Conservation (phyloP, 2,329 filamentous ascomycete species). For the Cordyceps farinosa region DNA sequence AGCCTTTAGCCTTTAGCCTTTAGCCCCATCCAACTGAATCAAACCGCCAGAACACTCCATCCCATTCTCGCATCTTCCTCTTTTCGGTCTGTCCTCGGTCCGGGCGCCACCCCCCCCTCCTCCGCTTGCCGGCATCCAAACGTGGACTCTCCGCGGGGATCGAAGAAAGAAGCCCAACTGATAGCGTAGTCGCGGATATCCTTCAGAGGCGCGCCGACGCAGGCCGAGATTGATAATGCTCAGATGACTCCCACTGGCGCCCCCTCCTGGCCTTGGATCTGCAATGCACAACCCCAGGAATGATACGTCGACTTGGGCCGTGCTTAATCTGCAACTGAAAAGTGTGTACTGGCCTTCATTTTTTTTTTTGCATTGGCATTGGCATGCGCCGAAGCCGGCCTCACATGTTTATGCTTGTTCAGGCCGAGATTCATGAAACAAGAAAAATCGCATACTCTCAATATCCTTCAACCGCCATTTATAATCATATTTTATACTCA, state of each 20-base stretch:
- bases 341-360: not conserved
- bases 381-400: slow-evolving; percentile 1
- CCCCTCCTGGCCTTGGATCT: not conserved
- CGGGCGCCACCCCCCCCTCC: not conserved
- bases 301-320: not conserved
- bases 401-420: not conserved
- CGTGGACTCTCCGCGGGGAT: slow-evolving; percentile 4
- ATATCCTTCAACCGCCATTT: not conserved
- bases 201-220: slow-evolving; percentile 4
- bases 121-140: not conserved
- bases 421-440: not conserved
- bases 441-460: no score
- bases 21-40: not conserved
- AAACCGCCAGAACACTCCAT: not conserved
- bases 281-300: slow-evolving; percentile 3
- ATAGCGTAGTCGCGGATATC: slow-evolving; percentile 10
- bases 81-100: not conserved
- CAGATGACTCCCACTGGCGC: slow-evolving; percentile 7
- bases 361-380: not conserved
- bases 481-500: no score
- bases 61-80: not conserved
- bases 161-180: not conserved
- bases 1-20: slow-evolving; percentile 2
- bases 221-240: slow-evolving; percentile 12
- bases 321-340: not conserved